Evolutionary conservation across 768 basidiomycete species (phyloP), one percentile per base, ranked within the genome.

Genomic region (Trametes sanguinea): DNA sequence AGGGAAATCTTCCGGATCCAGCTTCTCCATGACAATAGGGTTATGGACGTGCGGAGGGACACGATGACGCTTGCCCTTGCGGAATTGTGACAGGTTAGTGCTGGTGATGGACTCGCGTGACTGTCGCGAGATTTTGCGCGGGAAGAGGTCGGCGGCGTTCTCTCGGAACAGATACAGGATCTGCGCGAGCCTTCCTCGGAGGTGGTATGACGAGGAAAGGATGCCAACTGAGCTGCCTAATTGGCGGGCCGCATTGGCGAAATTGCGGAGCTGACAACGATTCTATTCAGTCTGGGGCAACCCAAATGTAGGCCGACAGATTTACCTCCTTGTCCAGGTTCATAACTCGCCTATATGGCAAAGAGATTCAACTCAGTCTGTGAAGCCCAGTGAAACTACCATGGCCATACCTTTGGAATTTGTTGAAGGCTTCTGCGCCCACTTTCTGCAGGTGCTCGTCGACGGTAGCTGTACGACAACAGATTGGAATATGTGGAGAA

Each of bases 221-320:
- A 92, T 88, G 6, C 87, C 88, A 22, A 90, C 87, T 5, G 88
- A 90, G 58, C 86, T 88, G 29, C 90, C 90, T 0, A 92, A 78
- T 69, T 89, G 89, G 40, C 89, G 84, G 22, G 88, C 83, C 11
- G 89, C 88, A 66, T 90, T 89, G 40, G 87, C 84, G 70, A 90
- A 90, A 71, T 87, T 89, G 48, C 88, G 82, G 14, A 92, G 80
- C 86, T 90, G 68, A n/a, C 11, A 6, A 6, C 0, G 35, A 29
- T 59, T 2, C 3, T 14, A 16, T 27, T 62, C 37, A 55, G 46
- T n/a, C 29, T 14, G 13, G 54, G 32, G 43, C 57, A 51, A 48
- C 11, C 35, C 6, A 14, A 43, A 13, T 57, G 53, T 47, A 57
- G 54, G 35, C 58, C 33, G 32, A 39, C 51, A 6, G 29, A 58